phyloP scores from a whole-genome alignment of 306 rosid species.

The Phaseolus lunatus region DNA sequence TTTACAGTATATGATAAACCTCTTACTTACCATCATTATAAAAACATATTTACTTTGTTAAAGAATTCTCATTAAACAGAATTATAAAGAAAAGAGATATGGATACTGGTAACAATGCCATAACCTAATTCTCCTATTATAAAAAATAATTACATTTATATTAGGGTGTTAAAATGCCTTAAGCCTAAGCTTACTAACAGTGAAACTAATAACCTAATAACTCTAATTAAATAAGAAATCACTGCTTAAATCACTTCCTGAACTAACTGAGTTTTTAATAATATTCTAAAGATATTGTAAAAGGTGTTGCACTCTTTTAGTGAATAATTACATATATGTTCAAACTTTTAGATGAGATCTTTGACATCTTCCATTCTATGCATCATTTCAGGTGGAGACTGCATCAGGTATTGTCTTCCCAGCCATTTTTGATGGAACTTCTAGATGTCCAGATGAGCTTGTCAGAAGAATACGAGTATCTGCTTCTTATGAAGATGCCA shows the following conservation, averaged over 20 bases:
- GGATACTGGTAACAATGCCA: background rate
- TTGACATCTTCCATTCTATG: slow-evolving; percentile 18
- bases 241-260: slow-evolving; percentile 17
- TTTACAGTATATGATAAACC: slow-evolving; percentile 8
- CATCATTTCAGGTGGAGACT: slow-evolving; percentile 69
- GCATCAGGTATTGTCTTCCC: slow-evolving; percentile 67
- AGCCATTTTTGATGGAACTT: slow-evolving; percentile 68
- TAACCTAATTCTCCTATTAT: background rate
- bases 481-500: slow-evolving; percentile 63
- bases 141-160: background rate
- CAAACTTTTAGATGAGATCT: slow-evolving; percentile 25
- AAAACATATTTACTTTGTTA: slow-evolving; percentile 15
- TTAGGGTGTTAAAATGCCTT: no score
- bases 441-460: slow-evolving; percentile 86
- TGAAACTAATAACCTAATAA: background rate
- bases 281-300: slow-evolving; percentile 10
- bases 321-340: slow-evolving; percentile 7
- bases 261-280: background rate
- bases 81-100: background rate
- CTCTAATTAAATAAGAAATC: background rate
- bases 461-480: slow-evolving; percentile 83
- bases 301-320: slow-evolving; percentile 1
- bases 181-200: background rate
- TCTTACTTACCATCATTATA: slow-evolving; percentile 14
- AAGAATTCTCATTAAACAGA: no score